phyloP scores from a whole-genome alignment of 208 protist species.

The Leishmania turanica region DNA sequence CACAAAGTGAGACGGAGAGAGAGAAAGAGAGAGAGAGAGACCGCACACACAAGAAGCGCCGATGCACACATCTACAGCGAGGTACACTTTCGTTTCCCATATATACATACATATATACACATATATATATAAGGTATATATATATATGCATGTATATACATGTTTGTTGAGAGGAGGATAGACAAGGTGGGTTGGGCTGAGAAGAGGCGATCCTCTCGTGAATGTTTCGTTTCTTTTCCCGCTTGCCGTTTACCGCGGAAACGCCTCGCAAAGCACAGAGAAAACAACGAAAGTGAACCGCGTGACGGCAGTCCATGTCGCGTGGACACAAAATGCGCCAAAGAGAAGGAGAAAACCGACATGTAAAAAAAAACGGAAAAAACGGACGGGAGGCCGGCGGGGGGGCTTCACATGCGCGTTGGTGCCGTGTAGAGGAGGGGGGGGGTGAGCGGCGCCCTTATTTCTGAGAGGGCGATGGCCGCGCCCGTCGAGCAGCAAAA shows the following conservation, averaged over 20 bases:
- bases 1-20: neutral
- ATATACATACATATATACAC: too few relatives aligned
- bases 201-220: neutral
- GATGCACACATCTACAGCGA: too few relatives aligned
- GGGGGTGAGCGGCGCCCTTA: neutral
- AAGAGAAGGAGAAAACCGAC: neutral
- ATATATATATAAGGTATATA: neutral
- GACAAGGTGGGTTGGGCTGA: neutral
- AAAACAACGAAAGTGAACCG: neutral
- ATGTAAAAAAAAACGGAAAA: neutral
- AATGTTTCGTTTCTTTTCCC: neutral
- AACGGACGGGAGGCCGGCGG: neutral
- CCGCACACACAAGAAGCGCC: too few relatives aligned
- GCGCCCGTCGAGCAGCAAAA: neutral
- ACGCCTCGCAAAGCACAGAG: neutral
- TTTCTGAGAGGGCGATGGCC: neutral
- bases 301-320: neutral
- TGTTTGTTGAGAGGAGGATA: neutral
- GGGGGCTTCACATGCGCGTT: neutral
- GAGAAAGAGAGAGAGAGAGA: too few relatives aligned
- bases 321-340: neutral
- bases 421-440: neutral
- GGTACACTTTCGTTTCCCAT: too few relatives aligned
- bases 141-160: neutral
- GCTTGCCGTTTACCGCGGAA: neutral